Evolutionary conservation across 2,329 filamentous ascomycete species (phyloP), one percentile per base, ranked within the genome.

Genomic region (Davidsoniella virescens): DNA sequence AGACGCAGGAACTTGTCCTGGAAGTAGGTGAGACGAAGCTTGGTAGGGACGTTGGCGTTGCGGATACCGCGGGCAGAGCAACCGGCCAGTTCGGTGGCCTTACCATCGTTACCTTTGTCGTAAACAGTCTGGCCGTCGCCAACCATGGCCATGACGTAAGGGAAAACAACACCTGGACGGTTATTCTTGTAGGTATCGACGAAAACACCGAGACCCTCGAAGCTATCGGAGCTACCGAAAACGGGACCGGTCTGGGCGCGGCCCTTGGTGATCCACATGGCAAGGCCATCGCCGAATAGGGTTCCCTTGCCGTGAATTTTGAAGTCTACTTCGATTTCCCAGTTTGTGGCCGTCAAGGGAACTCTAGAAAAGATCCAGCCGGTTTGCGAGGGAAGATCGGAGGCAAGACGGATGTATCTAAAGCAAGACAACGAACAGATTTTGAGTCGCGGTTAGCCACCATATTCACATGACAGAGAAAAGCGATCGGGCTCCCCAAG

Each of bases 151-250:
- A 96, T 95, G 60, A 98, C 83, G 62, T 94, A 95, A 47, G 92
- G 92, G 67, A 98, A 98, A 44, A 94, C 84, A 40, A 87, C 83
- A 41, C 92, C 92, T 0, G 92, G 90, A 12, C 92, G 80, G 70
- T 95, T 94, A 72, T 98, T 98, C 79, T 98, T 98, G 75, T 98
- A 98, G 42, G 92, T 98, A 64, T 98, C 92, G 68, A 98, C 78
- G 70, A 95, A 96, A 65, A 98, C 75, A 50, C 87, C 92, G 44
- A 98, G 75, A 4, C 92, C 92, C 64, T 98, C 90, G 59, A 96
- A 98, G 56, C 78, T 78, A 67, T 98, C 90, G 26, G 75, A 72
- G 57, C 81, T 82, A 47, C 92, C 92, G 65, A 98, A 98, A 37
- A 98, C 90, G 9, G 80, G 75, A 14, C 92, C 92, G 53, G 72